Conservation (phyloP, 495 filamentous ascomycete species). For the Hyaloscypha variabilis region DNA sequence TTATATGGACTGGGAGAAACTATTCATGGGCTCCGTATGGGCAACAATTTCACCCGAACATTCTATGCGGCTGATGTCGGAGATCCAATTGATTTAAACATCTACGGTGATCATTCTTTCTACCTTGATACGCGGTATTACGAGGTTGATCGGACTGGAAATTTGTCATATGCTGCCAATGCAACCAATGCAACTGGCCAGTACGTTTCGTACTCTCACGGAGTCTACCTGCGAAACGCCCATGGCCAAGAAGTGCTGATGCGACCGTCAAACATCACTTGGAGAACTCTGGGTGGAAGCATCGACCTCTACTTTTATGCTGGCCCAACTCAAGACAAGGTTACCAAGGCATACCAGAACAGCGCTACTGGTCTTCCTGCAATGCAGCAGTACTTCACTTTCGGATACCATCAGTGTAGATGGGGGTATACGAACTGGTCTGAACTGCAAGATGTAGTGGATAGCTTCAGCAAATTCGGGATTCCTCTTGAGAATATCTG, state of each 20-base stretch:
- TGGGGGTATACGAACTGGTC: constrained; percentile 82
- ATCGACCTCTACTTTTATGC: constrained; percentile 84
- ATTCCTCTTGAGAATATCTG: constrained; percentile 87
- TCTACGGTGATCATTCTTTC: constrained; percentile 82
- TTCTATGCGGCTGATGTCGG: constrained; percentile 70
- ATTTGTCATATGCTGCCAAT: constrained; percentile 54
- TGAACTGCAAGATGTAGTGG: constrained; percentile 73
- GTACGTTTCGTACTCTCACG: constrained; percentile 74
- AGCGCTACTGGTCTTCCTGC: constrained; percentile 70
- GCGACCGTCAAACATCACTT: constrained; percentile 67
- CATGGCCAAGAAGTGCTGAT: constrained; percentile 79
- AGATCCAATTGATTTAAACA: constrained; percentile 67
- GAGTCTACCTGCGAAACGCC: constrained; percentile 78
- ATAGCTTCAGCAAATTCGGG: constrained; percentile 67
- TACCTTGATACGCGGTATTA: constrained; percentile 82
- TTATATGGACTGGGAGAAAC: constrained; percentile 87
- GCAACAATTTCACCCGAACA: constrained; percentile 72
- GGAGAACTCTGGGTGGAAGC: constrained; percentile 77
- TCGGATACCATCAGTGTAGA: constrained; percentile 84
- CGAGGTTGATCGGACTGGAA: constrained; percentile 52
- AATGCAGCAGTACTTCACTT: constrained; percentile 89
- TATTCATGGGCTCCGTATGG: constrained; percentile 71
- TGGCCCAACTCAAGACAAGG: constrained; percentile 70
- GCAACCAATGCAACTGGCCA: constrained; percentile 52
- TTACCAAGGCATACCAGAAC: constrained; percentile 70